These are phyloP conservation scores for Magnolia changhungtana DNA, from an alignment of 164 flowering plant genomes.

Conservation along the genomic window DNA sequence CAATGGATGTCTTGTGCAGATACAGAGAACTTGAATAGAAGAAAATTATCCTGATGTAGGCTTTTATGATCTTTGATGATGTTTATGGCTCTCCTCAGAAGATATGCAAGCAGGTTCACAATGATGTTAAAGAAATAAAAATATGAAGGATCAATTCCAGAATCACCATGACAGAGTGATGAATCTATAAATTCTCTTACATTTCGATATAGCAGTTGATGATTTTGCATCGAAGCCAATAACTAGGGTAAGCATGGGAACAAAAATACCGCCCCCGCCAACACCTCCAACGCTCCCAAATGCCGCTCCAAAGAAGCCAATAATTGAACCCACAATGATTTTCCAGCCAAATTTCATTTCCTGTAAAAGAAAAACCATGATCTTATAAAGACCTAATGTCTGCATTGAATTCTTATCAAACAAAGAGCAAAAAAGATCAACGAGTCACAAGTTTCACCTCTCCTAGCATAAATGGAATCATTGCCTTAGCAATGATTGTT, in stretches of 20 bases:
- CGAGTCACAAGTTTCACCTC: background rate
- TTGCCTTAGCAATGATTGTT: too few relatives aligned
- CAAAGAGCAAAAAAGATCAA: background rate
- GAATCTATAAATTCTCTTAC: slow-evolving; percentile 30
- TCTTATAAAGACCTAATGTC: background rate
- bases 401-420: background rate
- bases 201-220: slow-evolving; percentile 92
- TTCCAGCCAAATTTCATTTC: slow-evolving; percentile 78
- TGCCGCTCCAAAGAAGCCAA: slow-evolving; percentile 96
- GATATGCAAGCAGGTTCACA: background rate
- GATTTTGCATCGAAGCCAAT: slow-evolving; percentile 95
- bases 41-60: background rate
- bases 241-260: slow-evolving; percentile 87
- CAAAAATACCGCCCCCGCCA: slow-evolving; percentile 98
- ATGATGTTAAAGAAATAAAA: background rate
- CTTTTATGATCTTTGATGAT: background rate
- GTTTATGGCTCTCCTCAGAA: background rate
- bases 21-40: background rate
- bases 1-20: background rate
- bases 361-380: slow-evolving; percentile 34
- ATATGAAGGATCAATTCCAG: background rate
- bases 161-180: background rate
- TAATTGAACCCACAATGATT: slow-evolving; percentile 61
- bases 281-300: slow-evolving; percentile 99
- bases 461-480: background rate